Evolutionary conservation across 257 asterid species (phyloP).

Genomic region (Misopates orontium): DNA sequence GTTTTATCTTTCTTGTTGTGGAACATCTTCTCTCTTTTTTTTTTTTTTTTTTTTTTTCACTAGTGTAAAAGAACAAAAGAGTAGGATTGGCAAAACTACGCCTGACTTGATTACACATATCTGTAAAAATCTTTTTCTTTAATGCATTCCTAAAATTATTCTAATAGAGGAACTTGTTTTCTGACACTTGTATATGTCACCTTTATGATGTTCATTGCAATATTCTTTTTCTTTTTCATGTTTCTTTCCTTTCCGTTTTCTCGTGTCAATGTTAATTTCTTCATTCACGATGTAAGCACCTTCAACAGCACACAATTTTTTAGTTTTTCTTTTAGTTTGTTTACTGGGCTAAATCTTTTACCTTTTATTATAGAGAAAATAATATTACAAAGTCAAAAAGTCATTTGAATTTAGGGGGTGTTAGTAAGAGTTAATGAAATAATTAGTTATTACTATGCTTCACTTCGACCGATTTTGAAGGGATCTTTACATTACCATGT

Average conservation of each 20-base stretch:
- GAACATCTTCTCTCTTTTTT: too few relatives aligned
- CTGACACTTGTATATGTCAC: neutral
- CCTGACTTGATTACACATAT: neutral
- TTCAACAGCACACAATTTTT: neutral
- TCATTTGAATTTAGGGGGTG: neutral
- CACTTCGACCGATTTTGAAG: neutral
- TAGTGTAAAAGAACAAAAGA: neutral
- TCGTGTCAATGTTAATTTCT: neutral
- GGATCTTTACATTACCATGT: neutral
- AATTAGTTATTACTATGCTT: too few relatives aligned
- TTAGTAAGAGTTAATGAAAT: too few relatives aligned
- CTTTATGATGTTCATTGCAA: neutral
- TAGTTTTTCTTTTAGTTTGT: too few relatives aligned
- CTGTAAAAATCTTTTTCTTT: neutral
- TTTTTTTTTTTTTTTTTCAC: too few relatives aligned
- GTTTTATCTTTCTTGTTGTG: too few relatives aligned
- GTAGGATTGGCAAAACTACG: neutral
- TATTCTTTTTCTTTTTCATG: neutral
- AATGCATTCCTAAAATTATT: too few relatives aligned
- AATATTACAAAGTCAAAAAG: neutral
- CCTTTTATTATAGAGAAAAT: neutral
- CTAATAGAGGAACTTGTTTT: neutral
- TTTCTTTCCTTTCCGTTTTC: neutral
- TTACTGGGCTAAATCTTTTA: too few relatives aligned
- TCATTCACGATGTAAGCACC: neutral